Base-by-base conservation (phyloP, 805 yeast genomes). In the Myxozyma monticola region DNA sequence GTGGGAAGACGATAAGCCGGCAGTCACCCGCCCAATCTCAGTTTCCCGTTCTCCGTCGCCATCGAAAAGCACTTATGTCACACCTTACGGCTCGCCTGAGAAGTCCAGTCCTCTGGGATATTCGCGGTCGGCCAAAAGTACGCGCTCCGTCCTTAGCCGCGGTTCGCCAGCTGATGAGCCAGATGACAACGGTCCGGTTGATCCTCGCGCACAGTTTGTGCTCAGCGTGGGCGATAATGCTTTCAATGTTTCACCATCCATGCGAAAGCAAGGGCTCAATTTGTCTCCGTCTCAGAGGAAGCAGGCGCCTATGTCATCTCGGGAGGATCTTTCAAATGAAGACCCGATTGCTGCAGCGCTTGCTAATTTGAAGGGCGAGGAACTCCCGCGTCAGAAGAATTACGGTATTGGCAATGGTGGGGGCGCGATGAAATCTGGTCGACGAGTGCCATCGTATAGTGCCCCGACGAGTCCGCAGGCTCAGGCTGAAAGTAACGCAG, bases 271-370 rank as follows among this genome's bases (percentile, higher is more conserved):
- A n/a, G n/a, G n/a, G n/a, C n/a, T n/a, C n/a, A n/a, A n/a, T n/a
- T n/a, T n/a, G n/a, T n/a, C n/a, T n/a, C n/a, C n/a, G n/a, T n/a
- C n/a, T n/a, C n/a, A n/a, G n/a, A 18, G 37, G 20, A 20, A 15
- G 33, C 25, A 24, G 12, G 12, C 29, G 6, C 21, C 15, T 21
- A 34, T 14, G 36, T 4, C 40, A 4, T 12, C 31, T 7, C 8
- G 15, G 8, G 15, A 21, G 15, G 39, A 25, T 8, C 14, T 15
- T 4, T 15, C n/a, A 12, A 29, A 25, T 15, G 5, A 6, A n/a
- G 82, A 80, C 58, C 83, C 83, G 7, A 64, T 80, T 37, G 74
- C 79, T 29, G 78, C 80, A 2, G 82, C 82, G 1, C 64, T 80
- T 45, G 78, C 76, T 49, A 74, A 73, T 12, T 61, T 72, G 39